These are phyloP conservation scores for Tolypocladium sp. DNA, from an alignment of 2,329 filamentous ascomycete species.

Conservation along the genomic window DNA sequence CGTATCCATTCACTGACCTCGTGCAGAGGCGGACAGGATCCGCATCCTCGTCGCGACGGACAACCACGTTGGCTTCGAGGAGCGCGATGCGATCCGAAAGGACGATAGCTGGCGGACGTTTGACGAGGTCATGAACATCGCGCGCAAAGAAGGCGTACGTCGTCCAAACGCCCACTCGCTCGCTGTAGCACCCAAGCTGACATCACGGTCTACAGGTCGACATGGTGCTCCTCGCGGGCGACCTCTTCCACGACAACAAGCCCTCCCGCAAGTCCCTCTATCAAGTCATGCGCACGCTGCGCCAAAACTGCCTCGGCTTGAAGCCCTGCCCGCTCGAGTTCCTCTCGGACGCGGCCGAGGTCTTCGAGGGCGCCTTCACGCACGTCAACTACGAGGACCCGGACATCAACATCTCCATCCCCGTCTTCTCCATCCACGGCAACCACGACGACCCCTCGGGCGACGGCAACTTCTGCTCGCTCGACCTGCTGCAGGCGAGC, in stretches of 20 bases:
- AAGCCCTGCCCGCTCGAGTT: slow-evolving; percentile 95
- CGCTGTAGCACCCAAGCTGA: not conserved
- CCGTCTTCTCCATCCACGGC: slow-evolving; percentile 95
- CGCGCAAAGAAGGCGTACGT: slow-evolving; percentile 67
- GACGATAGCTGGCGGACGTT: slow-evolving; percentile 97
- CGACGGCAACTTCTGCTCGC: slow-evolving; percentile 81
- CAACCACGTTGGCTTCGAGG: slow-evolving; percentile 95
- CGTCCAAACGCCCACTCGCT: not conserved
- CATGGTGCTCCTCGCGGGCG: slow-evolving; percentile 91
- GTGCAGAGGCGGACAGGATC: slow-evolving; percentile 66
- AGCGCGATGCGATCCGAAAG: slow-evolving; percentile 86
- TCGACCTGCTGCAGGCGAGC: slow-evolving; percentile 84
- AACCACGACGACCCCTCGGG: slow-evolving; percentile 99
- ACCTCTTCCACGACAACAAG: slow-evolving; percentile 97
- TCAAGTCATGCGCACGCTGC: slow-evolving; percentile 90
- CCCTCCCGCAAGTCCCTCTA: slow-evolving; percentile 93
- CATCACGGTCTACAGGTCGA: slow-evolving; percentile 50
- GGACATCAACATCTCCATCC: slow-evolving; percentile 94
- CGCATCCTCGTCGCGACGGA: slow-evolving; percentile 91
- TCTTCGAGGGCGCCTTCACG: slow-evolving; percentile 81
- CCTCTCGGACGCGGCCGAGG: slow-evolving; percentile 83
- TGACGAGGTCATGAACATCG: slow-evolving; percentile 87
- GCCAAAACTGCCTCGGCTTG: slow-evolving; percentile 89
- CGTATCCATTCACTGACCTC: slow-evolving; percentile 5
- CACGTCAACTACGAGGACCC: slow-evolving; percentile 97